Evolutionary conservation across 495 filamentous ascomycete genomes (phyloP), one percentile per base, ranked within the genome.

Genomic region (Parathielavia hyrcaniae): DNA sequence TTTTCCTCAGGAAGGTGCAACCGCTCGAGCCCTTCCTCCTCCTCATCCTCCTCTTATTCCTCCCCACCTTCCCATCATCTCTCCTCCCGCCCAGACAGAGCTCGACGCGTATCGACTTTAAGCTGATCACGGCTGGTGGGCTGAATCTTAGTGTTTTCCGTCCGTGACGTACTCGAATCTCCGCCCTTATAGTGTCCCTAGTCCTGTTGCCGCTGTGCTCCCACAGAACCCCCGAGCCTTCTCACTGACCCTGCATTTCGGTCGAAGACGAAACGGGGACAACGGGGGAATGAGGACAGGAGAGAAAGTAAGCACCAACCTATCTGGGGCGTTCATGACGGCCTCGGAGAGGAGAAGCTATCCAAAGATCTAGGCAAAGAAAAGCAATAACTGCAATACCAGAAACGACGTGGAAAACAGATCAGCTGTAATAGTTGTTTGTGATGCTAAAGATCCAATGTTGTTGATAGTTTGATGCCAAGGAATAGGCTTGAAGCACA

Each of bases 301-400:
- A 45, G 32, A 41, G 46, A 44, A 10, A 6, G 13, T 16, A 19
- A 14, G 5, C 5, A 49, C 60, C 48, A n/a, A 62, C 60, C 60
- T 50, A 16, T 62, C 60, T 2, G 60, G 60, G 11, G 60, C 60
- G 40, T 62, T 62, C 60, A 62, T 62, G 1, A 7, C 43, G 36
- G 14, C 20, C 36, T 17, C 19, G 16, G 26, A n/a, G 8, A n/a
- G 41, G 19, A 13, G 10, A 9, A 22, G 12, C 2, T 50, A 50
- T 32, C 26, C 22, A 30, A 41, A 36, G 19, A 26, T 1, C 34
- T 19, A 19, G 19, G 14, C 38, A 16, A 16, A 23, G 14, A 8
- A 14, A 23, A 9, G 38, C 16, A 17, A 14, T 17, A 19, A 9
- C 14, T n/a, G n/a, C n/a, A n/a, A 50, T 6, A 35, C 12, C 34